Base-by-base conservation (phyloP, 768 basidiomycete species). In the Boletus barrowsii region DNA sequence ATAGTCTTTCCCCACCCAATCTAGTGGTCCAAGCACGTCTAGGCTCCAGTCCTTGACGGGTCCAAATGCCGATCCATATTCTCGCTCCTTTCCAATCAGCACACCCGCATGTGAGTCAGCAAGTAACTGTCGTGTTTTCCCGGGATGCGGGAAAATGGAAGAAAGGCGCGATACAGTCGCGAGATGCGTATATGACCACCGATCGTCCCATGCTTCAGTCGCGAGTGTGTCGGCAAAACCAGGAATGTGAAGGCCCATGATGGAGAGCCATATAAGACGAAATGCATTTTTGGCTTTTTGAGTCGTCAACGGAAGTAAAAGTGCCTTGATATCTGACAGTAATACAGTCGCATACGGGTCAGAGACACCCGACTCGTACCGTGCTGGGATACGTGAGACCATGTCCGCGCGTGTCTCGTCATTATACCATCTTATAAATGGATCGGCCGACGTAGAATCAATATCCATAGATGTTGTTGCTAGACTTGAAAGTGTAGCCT, bases 341-440 rank as follows among this genome's bases (percentile, higher is more conserved):
- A 93, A 71, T 32, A 93, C 78, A 4, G 79, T 83, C 3, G 83
- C 74, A 62, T 88, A 90, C 7, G 90, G 91, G 65, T 93, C 91
- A 17, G 72, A 66, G 24, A 77, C 73, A 18, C 72, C 73, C 18
- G 72, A 72, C 5, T 79, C 75, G 53, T 84, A 82, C 46, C 84
- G 82, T 8, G 75, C 68, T n/a, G 89, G 83, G 3, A 84, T 61
- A 39, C 68, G 63, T 20, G 69, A 67, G 24, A 54, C 59, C 24
- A 63, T 62, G 47, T 91, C 90, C 24, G 72, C 66, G 18, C 61
- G 62, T n/a, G 66, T 54, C 69, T 93, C 90, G 29, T 76, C 76
- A 20, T 64, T 64, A 26, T 84, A 79, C 88, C 90, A 93, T 57
- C 79, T 76, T 40, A 75, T 68, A 66, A 86, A 90, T 10, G 87